Evolutionary conservation across 2,329 filamentous ascomycete genomes (phyloP).

Genomic region (Periconia digitata): DNA sequence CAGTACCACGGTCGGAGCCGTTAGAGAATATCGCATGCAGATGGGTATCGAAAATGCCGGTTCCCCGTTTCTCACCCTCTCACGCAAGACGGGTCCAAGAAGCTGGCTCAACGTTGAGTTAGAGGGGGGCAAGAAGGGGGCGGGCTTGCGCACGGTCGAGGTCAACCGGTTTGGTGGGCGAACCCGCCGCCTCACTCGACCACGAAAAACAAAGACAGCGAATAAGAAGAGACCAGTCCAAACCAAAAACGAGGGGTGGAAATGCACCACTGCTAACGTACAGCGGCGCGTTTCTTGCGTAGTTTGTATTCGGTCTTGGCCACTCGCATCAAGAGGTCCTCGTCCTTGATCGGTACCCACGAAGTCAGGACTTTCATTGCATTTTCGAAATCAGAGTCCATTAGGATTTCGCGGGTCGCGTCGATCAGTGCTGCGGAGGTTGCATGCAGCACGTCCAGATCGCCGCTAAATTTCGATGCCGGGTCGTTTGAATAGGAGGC

Average conservation of each 20-base stretch:
- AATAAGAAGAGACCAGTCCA: background rate
- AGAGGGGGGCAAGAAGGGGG: no score
- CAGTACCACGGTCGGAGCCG: no score
- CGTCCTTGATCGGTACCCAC: slow-evolving; percentile 91
- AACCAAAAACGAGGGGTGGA: background rate
- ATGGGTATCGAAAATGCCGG: background rate
- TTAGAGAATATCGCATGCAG: no score
- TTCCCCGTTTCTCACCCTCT: background rate
- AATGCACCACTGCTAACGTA: background rate
- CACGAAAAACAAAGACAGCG: background rate
- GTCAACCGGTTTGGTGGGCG: background rate
- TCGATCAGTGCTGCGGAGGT: slow-evolving; percentile 88
- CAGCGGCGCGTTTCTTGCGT: slow-evolving; percentile 53
- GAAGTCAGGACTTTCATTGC: slow-evolving; percentile 96
- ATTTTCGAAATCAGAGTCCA: slow-evolving; percentile 95
- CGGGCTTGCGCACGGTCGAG: no score
- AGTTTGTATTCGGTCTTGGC: slow-evolving; percentile 84
- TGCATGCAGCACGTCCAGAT: slow-evolving; percentile 86
- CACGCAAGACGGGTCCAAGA: no score
- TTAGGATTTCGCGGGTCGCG: slow-evolving; percentile 80
- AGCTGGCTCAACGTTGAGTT: no score
- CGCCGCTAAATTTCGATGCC: slow-evolving; percentile 52
- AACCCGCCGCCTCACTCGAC: background rate
- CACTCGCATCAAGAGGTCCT: slow-evolving; percentile 90
- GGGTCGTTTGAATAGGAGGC: slow-evolving; percentile 50